Conservation (phyloP, 2,329 filamentous ascomycete genomes). For the Penicillium sp. region DNA sequence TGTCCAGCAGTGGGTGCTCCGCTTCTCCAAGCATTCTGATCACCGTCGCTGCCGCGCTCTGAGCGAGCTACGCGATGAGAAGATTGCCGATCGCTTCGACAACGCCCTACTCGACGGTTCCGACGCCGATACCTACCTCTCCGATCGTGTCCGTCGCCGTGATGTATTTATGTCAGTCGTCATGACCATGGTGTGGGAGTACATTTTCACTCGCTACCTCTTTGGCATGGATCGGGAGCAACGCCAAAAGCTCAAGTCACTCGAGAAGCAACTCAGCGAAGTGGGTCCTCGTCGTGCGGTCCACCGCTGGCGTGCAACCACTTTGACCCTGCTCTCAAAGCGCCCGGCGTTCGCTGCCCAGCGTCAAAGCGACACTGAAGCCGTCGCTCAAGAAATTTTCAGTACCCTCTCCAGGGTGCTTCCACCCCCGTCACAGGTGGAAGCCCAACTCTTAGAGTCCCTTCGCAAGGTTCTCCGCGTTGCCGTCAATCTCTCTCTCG, state of each 20-base stretch:
- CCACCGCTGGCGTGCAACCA: conserved; percentile 93
- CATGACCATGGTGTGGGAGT: conserved; percentile 99
- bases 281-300: conserved; percentile 85
- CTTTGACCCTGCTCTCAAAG: conserved; percentile 78
- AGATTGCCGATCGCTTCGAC: conserved; percentile 88
- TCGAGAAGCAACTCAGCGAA: conserved; percentile 86
- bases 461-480: conserved; percentile 81
- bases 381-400: conserved; percentile 88
- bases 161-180: conserved; percentile 98
- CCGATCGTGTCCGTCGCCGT: conserved; percentile 77
- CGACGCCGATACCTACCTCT: conserved; percentile 81
- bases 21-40: conserved; percentile 97
- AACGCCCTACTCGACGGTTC: conserved; percentile 91
- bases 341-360: conserved; percentile 74
- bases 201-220: conserved; percentile 93
- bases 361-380: conserved; percentile 84
- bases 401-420: conserved; percentile 76
- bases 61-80: conserved; percentile 80
- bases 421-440: conserved; percentile 75
- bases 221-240: conserved; percentile 99
- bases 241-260: conserved; percentile 89
- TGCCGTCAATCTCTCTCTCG: conserved; percentile 83
- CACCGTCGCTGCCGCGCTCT: conserved; percentile 79
- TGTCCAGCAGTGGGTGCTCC: conserved; percentile 94
- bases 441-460: conserved; percentile 73